Evolutionary conservation across 768 basidiomycete species (phyloP), one percentile per base, ranked within the genome.

Genomic region (Coprinopsis marcescibilis): DNA sequence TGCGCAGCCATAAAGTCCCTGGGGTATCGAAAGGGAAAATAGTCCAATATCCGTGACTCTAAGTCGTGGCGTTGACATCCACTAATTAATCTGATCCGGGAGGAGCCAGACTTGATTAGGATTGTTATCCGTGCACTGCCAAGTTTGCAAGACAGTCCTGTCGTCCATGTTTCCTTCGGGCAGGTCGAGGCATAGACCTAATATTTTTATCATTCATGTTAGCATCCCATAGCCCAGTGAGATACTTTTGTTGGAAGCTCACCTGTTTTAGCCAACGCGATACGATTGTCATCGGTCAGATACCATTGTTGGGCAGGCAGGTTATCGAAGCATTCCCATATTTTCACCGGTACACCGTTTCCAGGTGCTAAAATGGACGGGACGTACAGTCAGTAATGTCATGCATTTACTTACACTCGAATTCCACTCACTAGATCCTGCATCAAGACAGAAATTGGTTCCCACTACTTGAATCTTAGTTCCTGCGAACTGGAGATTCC

Each of bases 401-500:
- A 3, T 35, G 21, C 15, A 27, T 19, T 20, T 24, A 46, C 17
- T 17, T 19, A 17, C 43, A 27, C 25, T 27, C 26, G 25, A 17
- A 24, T 39, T 8, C 7, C 8, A 54, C 58, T 50, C 39, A 66
- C 64, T 58, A 12, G 60, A 58, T 20, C 67, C 63, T 4, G 65
- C 65, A 32, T 70, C 68, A 11, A 69, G 51, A 40, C 68, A 68
- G 52, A 59, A 69, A 13, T 57, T 54, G n/a, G 54, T 59, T 2
- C 54, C 56, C 2, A 56, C 60, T 0, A 62, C 15, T n/a, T 52
- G 55, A 7, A 68, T 52, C 36, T 60, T 56, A 0, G 67, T 67
- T 26, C 42, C 45, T n/a, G 52, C 63, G 3, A 55, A 43, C 13
- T 58, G 52, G 27, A 68, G 39, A 14, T 59, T 45, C 67, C 67